Evolutionary conservation across 345 rosid genomes (phyloP), one percentile per base, ranked within the genome.

Genomic region (Gossypium bickii): DNA sequence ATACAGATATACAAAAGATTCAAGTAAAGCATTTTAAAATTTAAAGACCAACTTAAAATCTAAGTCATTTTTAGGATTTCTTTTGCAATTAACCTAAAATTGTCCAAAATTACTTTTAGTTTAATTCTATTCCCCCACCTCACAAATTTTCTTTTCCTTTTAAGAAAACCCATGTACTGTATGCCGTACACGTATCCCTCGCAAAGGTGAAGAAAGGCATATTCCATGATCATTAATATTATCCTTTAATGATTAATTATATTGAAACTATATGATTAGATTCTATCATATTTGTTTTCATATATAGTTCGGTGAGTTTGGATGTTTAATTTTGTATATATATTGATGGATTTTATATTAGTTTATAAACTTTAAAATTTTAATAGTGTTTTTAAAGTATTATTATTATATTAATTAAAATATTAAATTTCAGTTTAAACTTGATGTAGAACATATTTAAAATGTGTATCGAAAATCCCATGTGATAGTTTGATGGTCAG

Each of bases 401-500:
- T 29, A 29, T 29, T 29, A 29, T 29, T 34, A 4, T 4, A 34
- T 34, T 34, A 34, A 34, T 34, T 34, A 34, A 34, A 34, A 34
- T 4, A 34, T 34, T 34, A 34, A 34, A 34, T 34, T 34, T 4
- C 0, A 29, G 6, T 29, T 29, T 29, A 29, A 29, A 29, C 4
- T 3, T 29, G 6, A 4, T 4, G 1, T 34, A 34, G 6, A 4
- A 34, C 6, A 34, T 4, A 34, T 34, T 34, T 34, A 34, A 34
- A 34, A 4, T 34, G 6, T 34, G 38, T 34, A 34, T 34, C 0
- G 1, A 34, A 1, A 34, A 34, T 1, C 0, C 6, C 1, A 34
- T 34, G 1, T 34, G 6, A 34, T 4, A 3, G 0, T 0, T 34
- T 4, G 6, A 34, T 4, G 1, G 38, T 29, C 0, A 34, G 1